Evolutionary conservation across 2,329 filamentous ascomycete genomes (phyloP), one percentile per base, ranked within the genome.

Genomic region (Nemania sp.): DNA sequence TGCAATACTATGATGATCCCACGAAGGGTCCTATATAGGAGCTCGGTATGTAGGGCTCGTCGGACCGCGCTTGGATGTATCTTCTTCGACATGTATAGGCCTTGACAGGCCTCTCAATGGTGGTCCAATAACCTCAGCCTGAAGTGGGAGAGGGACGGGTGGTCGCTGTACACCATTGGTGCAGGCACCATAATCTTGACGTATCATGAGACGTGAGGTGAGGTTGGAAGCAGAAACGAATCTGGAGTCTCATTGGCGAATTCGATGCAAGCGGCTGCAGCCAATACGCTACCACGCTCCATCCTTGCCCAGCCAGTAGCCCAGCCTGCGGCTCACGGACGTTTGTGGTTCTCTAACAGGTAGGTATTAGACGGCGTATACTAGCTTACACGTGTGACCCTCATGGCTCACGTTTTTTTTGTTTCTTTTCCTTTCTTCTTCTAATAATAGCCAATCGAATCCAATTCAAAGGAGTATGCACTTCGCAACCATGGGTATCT

Each of bases 231-330:
- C 45, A 56, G 59, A 56, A 62, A 52, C 18, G 45, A 51, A 45
- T 41, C 26, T 60, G 26, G 20, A 43, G 52, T 56, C 45, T 58
- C 47, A 71, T 69, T 71, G 69, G 69, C 54, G 64, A 71, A 67
- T 69, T 64, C 47, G 38, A 59, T 43, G 53, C 43, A 61, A 38
- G 55, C 62, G 35, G 43, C 61, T 64, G 61, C 56, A 45, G n/a
- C 49, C 49, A 41, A 52, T 20, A 18, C 61, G 51, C 60, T 43
- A 56, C 60, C 43, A 41, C 29, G 35, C 22, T 13, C 43, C n/a
- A 68, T 57, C 66, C 66, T 56, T 68, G 66, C 49, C 60, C 56
- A 27, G 45, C 32, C 58, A 60, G 62, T 56, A 64, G 66, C 49
- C 60, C 56, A 27, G 45, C 32, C 58, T 63, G 62, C 60, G 68